phyloP scores from a whole-genome alignment of 2,329 filamentous ascomycete species.

The Biscogniauxia marginata region DNA sequence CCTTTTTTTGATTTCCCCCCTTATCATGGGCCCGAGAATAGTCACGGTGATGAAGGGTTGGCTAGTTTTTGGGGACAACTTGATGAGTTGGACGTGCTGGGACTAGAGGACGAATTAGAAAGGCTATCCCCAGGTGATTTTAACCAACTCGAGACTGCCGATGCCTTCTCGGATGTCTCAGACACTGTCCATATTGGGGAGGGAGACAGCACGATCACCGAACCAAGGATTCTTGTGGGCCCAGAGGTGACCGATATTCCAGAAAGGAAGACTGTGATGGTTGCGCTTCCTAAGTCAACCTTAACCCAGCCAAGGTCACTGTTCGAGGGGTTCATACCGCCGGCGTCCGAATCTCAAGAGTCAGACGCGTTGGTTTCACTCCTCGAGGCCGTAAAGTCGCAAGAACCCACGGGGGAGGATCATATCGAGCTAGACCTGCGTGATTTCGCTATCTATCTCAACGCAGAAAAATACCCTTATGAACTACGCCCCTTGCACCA shows the following conservation, averaged over 20 bases:
- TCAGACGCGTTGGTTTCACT: conserved; percentile 31
- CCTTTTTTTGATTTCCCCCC: background rate
- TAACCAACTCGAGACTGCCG: background rate
- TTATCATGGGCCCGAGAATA: background rate
- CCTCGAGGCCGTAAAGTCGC: conserved; percentile 19
- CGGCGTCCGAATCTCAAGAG: conserved; percentile 29
- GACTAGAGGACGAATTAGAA: background rate
- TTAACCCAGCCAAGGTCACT: conserved; percentile 24
- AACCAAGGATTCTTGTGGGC: conserved; percentile 2
- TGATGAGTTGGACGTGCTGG: background rate
- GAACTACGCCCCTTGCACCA: conserved; percentile 58
- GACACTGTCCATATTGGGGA: background rate
- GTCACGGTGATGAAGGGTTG: background rate
- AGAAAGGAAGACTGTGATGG: conserved; percentile 8
- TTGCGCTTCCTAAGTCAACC: conserved; percentile 23
- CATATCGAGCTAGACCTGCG: conserved; percentile 53
- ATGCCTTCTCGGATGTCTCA: background rate
- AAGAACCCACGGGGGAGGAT: conserved; percentile 21
- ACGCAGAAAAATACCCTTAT: conserved; percentile 33
- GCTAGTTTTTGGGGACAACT: background rate
- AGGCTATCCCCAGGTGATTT: background rate
- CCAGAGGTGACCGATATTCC: background rate
- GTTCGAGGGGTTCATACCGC: conserved; percentile 27
- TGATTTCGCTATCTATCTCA: conserved; percentile 57
- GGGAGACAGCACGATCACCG: conserved; percentile 1